Evolutionary conservation across 2,329 filamentous ascomycete species (phyloP).

Genomic region (Didymella arachidicola): DNA sequence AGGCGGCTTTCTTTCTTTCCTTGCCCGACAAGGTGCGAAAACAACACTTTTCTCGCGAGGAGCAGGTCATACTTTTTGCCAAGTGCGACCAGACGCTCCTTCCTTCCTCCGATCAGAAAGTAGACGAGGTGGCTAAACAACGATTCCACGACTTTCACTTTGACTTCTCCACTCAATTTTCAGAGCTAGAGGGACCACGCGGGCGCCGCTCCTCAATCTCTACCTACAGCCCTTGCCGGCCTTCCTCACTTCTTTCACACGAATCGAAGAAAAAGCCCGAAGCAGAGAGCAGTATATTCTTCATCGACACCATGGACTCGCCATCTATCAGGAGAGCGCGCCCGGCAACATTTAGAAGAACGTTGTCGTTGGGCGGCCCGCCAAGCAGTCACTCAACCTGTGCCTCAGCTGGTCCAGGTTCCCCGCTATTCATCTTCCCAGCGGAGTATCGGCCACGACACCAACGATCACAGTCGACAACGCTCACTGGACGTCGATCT

Average conservation of each 20-base stretch:
- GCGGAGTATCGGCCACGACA: slow-evolving; percentile 36
- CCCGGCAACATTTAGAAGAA: slow-evolving; percentile 59
- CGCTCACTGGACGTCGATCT: slow-evolving; percentile 39
- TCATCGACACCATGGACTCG: slow-evolving; percentile 35
- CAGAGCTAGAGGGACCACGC: slow-evolving; percentile 26
- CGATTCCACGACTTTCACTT: slow-evolving; percentile 47
- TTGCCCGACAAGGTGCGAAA: slow-evolving; percentile 77
- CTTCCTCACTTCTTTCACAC: slow-evolving; percentile 21
- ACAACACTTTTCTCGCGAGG: slow-evolving; percentile 74
- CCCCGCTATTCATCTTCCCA: slow-evolving; percentile 34
- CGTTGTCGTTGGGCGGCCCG: slow-evolving; percentile 73
- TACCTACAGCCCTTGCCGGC: slow-evolving; percentile 31
- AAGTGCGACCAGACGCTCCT: slow-evolving; percentile 32
- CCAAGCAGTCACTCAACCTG: slow-evolving; percentile 65
- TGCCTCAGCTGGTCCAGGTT: slow-evolving; percentile 56
- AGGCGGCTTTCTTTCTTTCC: slow-evolving; percentile 72
- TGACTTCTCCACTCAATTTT: slow-evolving; percentile 29
- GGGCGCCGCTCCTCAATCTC: slow-evolving; percentile 29
- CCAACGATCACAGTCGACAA: slow-evolving; percentile 43
- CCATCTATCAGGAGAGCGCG: slow-evolving; percentile 48
- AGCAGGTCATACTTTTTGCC: slow-evolving; percentile 67
- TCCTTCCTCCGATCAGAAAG: slow-evolving; percentile 16
- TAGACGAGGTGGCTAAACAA: slow-evolving; percentile 32
- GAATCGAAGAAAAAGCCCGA: slow-evolving; percentile 28
- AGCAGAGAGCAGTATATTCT: slow-evolving; percentile 33